phyloP scores from a whole-genome alignment of 257 asterid genomes.

The Scutellaria minor region DNA sequence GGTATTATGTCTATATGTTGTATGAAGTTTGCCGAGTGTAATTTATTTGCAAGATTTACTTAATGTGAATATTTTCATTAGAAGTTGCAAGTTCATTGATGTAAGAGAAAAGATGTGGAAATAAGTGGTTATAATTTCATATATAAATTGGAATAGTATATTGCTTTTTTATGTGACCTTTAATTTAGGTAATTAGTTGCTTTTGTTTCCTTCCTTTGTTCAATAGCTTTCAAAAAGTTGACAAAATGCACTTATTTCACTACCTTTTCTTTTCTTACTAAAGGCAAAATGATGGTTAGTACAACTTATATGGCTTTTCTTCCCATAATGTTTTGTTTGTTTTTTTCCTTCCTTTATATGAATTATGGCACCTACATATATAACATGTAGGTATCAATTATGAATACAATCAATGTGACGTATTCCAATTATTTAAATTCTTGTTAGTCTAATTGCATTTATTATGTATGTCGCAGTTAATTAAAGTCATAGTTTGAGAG shows the following conservation, averaged over 20 bases:
- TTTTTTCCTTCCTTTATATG: not conserved
- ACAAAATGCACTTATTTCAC: conserved; percentile 34
- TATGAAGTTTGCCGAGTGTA: too few relatives aligned
- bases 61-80: too few relatives aligned
- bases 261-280: conserved; percentile 34
- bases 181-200: conserved; percentile 28
- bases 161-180: conserved; percentile 17
- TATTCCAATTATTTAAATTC: too few relatives aligned
- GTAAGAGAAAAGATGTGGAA: not conserved
- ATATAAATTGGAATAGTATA: too few relatives aligned
- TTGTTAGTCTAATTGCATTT: too few relatives aligned
- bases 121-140: conserved; percentile 22
- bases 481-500: not conserved
- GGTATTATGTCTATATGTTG: too few relatives aligned
- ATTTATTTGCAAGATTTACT: too few relatives aligned
- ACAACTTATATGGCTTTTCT: conserved; percentile 32
- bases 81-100: too few relatives aligned
- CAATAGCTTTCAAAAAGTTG: conserved; percentile 40
- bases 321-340: conserved; percentile 37
- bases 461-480: not conserved
- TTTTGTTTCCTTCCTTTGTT: conserved; percentile 30
- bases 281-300: conserved; percentile 37
- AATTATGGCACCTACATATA: not conserved
- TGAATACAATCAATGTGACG: not conserved
- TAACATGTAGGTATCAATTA: conserved; percentile 10